A percentile compares a stretch with the other conserved stretches of the same genome.
phyloP scores from a whole-genome alignment of 1,284 basidiomycete genomes.

The Vanrija humicola region DNA sequence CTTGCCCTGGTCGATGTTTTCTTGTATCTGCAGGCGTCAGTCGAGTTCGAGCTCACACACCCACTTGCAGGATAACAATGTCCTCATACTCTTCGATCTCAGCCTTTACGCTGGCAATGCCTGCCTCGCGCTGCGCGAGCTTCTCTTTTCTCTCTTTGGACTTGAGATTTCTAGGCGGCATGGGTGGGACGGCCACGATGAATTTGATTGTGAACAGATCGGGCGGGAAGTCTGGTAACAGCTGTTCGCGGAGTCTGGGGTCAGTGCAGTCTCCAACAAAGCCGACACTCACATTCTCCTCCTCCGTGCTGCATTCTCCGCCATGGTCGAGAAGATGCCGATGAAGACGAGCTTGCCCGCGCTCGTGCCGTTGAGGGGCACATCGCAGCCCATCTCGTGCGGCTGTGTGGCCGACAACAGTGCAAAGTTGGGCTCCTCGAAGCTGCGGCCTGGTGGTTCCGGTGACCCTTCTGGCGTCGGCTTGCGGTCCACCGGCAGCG shows the following conservation, averaged over 20 bases:
- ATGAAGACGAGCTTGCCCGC: slow-evolving; percentile 42
- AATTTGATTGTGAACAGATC: slow-evolving; percentile 47
- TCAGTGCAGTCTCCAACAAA: too few relatives aligned
- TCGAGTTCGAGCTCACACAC: slow-evolving; percentile 1
- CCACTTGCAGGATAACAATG: slow-evolving; percentile 47
- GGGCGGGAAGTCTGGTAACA: slow-evolving; percentile 44
- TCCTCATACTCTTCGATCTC: slow-evolving; percentile 45
- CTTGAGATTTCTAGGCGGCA: too few relatives aligned
- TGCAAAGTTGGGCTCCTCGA: slow-evolving; percentile 49
- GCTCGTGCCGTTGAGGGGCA: slow-evolving; percentile 34
- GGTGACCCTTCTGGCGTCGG: slow-evolving; percentile 16
- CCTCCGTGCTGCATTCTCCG: slow-evolving; percentile 22
- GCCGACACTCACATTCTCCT: slow-evolving; percentile 43
- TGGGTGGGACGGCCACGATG: slow-evolving; percentile 42
- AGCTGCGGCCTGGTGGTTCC: slow-evolving; percentile 25
- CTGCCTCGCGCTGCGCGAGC: slow-evolving; percentile 11
- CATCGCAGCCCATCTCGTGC: slow-evolving; percentile 46
- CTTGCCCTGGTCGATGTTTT: slow-evolving; percentile 50
- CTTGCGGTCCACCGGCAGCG: slow-evolving; percentile 22
- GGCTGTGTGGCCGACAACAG: slow-evolving; percentile 43
- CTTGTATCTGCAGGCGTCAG: slow-evolving; percentile 33
- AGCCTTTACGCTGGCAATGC: slow-evolving; percentile 19
- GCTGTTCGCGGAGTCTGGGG: slow-evolving; percentile 36
- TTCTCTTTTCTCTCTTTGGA: background rate
- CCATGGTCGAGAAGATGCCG: slow-evolving; percentile 45